phyloP scores from a whole-genome alignment of 140 eudicot species.

The Cichorium intybus region DNA sequence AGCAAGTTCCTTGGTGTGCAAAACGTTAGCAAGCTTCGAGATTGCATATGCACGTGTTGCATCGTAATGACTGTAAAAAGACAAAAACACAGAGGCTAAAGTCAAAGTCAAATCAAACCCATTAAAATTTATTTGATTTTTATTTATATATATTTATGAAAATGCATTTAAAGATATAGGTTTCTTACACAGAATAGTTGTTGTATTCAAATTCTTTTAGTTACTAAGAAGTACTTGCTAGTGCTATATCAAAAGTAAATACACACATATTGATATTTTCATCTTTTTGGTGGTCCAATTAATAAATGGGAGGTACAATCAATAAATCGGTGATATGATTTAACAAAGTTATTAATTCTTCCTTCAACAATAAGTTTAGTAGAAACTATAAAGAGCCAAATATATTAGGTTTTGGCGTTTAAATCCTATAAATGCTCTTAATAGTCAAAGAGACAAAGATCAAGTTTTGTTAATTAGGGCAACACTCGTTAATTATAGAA shows the following conservation, averaged over 20 bases:
- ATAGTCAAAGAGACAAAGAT: too few relatives aligned
- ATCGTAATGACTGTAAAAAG: conserved; percentile 70
- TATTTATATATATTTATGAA: conserved; percentile 5
- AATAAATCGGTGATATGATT: not conserved
- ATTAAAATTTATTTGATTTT: not conserved
- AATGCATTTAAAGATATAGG: conserved; percentile 2
- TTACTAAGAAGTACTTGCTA: not conserved
- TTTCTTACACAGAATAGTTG: not conserved
- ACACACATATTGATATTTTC: not conserved
- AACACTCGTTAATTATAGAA: too few relatives aligned
- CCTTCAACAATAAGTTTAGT: not conserved
- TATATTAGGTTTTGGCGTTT: not conserved
- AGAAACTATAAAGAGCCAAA: too few relatives aligned
- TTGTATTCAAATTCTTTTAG: conserved; percentile 1
- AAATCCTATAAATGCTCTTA: not conserved
- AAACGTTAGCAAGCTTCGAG: conserved; percentile 96
- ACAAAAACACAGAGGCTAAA: conserved; percentile 29
- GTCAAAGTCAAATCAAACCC: conserved; percentile 20
- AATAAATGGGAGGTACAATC: conserved; percentile 1
- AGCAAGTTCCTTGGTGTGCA: conserved; percentile 96
- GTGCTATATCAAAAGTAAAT: not conserved
- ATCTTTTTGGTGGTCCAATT: conserved; percentile 18
- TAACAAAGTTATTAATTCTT: not conserved
- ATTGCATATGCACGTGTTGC: conserved; percentile 98
- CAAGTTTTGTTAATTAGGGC: not conserved